Percentiles rank a stretch among this genome's conserved stretches.
Conservation (phyloP, 192 early-diverging fungal species). For the Coemansia sp. region DNA sequence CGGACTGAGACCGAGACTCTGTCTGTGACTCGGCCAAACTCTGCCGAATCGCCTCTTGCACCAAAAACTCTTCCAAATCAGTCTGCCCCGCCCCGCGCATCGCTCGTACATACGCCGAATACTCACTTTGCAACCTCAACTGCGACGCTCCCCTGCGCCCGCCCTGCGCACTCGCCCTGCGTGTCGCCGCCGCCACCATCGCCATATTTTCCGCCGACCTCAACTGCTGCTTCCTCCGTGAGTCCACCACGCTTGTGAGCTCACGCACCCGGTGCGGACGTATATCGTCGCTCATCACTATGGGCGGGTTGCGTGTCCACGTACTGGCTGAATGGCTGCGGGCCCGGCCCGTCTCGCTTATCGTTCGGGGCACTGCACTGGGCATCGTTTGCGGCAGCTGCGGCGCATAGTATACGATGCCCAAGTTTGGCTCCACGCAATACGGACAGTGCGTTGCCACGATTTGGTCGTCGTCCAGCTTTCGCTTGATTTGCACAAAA, state of each 20-base stretch:
- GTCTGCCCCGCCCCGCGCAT: conserved; percentile 72
- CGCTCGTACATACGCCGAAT: conserved; percentile 60
- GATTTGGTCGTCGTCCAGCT: conserved; percentile 62
- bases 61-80: conserved; percentile 88
- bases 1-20: neutral
- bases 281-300: conserved; percentile 63
- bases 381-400: neutral
- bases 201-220: conserved; percentile 40
- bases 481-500: conserved; percentile 93
- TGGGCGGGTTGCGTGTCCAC: conserved; percentile 8
- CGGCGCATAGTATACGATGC: conserved; percentile 70
- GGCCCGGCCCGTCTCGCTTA: conserved; percentile 19
- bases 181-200: conserved; percentile 40
- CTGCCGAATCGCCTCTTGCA: conserved; percentile 86
- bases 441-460: conserved; percentile 80
- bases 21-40: conserved; percentile 62
- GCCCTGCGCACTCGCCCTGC: conserved; percentile 28
- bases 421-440: conserved; percentile 84
- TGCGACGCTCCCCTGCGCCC: neutral
- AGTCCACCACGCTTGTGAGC: conserved; percentile 18
- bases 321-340: conserved; percentile 34
- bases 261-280: conserved; percentile 27
- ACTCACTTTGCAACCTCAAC: conserved; percentile 36
- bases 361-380: neutral
- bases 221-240: conserved; percentile 19